Percentiles rank a stretch among this genome's conserved stretches.
Evolutionary conservation across 441 rosid species (phyloP).

Genomic region (Brassica balearica): DNA sequence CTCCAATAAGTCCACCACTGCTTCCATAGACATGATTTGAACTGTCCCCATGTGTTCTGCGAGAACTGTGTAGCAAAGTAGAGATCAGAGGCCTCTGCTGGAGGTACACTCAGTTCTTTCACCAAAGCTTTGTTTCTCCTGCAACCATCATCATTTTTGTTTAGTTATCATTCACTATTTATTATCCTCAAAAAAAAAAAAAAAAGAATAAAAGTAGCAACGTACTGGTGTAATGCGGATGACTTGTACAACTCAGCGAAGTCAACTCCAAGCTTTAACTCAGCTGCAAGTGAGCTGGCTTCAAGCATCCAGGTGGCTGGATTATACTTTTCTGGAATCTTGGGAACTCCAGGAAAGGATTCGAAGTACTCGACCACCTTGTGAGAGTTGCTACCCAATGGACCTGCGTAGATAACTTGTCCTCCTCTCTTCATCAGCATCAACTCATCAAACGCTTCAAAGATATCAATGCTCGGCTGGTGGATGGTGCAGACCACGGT

Average conservation of each 20-base stretch:
- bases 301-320: slow-evolving; percentile 30
- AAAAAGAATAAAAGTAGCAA: background rate
- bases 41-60: slow-evolving; percentile 27
- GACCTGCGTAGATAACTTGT: slow-evolving; percentile 24
- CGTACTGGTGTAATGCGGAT: slow-evolving; percentile 26
- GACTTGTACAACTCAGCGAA: slow-evolving; percentile 21
- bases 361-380: slow-evolving; percentile 26
- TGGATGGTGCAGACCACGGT: slow-evolving; percentile 79
- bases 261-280: slow-evolving; percentile 27
- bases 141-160: slow-evolving; percentile 6
- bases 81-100: slow-evolving; percentile 21
- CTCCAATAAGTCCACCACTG: slow-evolving; percentile 31
- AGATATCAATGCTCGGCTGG: slow-evolving; percentile 72
- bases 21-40: slow-evolving; percentile 29
- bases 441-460: slow-evolving; percentile 63
- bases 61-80: slow-evolving; percentile 24
- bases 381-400: slow-evolving; percentile 23
- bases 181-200: background rate
- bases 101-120: slow-evolving; percentile 27
- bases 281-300: slow-evolving; percentile 24
- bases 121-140: slow-evolving; percentile 28
- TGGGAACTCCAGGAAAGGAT: slow-evolving; percentile 23
- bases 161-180: background rate
- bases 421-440: slow-evolving; percentile 32
- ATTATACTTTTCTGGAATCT: slow-evolving; percentile 22